These are phyloP conservation scores for Plasmodium fragile DNA, from an alignment of 169 alveolate species.

Conservation along the genomic window DNA sequence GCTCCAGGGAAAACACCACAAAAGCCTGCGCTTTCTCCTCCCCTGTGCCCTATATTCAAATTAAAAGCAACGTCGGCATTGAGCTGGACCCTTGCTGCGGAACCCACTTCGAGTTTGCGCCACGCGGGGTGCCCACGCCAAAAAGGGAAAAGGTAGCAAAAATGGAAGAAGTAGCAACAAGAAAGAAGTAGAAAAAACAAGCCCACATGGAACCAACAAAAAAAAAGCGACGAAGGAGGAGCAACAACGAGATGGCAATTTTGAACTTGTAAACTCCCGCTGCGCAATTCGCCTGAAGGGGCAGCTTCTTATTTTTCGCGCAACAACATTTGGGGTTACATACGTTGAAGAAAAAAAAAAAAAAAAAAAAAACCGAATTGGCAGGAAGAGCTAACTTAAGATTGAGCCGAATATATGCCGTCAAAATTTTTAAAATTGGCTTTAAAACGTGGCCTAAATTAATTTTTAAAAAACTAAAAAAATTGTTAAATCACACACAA, in stretches of 20 bases:
- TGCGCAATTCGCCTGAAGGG: neutral
- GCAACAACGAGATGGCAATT: neutral
- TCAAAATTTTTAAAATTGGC: neutral
- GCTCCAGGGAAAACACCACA: neutral
- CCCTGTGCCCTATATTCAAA: neutral
- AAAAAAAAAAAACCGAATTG: neutral
- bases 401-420: neutral
- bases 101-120: neutral
- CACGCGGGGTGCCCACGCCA: neutral
- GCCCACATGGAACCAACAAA: neutral
- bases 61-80: neutral
- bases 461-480: conserved; percentile 47
- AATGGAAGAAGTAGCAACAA: neutral
- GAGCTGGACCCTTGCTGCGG: neutral
- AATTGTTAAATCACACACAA: conserved; percentile 42
- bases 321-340: neutral
- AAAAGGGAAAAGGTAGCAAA: neutral
- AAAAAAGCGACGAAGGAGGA: neutral
- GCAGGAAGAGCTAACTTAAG: neutral
- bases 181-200: neutral
- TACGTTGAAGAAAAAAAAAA: neutral
- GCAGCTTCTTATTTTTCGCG: neutral
- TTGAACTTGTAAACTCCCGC: neutral
- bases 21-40: too few relatives aligned
- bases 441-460: neutral